phyloP scores from a whole-genome alignment of 345 rosid species.

The Eutrema yunnanense region DNA sequence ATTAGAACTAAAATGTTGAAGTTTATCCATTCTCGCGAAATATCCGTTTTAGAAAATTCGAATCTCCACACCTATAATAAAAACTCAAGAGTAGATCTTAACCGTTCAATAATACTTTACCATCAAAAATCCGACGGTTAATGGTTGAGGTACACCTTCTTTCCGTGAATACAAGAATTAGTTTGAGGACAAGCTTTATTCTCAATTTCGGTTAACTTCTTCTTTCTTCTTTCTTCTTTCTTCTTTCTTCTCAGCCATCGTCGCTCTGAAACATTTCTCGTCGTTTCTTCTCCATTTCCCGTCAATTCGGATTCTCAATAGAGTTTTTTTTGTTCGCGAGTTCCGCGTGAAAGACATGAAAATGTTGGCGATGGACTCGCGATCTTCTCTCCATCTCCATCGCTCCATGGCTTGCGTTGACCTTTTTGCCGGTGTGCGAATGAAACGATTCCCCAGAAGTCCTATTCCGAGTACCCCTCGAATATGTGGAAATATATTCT shows the following conservation, averaged over 20 bases:
- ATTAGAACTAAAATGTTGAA: background rate
- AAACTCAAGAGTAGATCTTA: background rate
- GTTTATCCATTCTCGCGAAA: constrained; percentile 16
- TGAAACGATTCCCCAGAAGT: constrained; percentile 35
- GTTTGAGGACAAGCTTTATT: background rate
- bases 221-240: background rate
- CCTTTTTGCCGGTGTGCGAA: constrained; percentile 42
- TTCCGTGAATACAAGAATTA: background rate
- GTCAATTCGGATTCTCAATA: background rate
- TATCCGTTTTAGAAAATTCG: constrained; percentile 1
- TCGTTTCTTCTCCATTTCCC: constrained; percentile 18
- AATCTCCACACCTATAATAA: constrained; percentile 16
- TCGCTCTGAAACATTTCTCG: constrained; percentile 18
- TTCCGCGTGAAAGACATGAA: constrained; percentile 36
- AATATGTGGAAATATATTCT: constrained; percentile 37
- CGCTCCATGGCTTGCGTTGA: constrained; percentile 40
- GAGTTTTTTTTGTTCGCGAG: background rate
- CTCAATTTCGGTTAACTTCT: constrained; percentile 15
- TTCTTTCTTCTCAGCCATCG: background rate
- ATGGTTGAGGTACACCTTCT: background rate
- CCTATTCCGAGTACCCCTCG: constrained; percentile 49
- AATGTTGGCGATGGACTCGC: constrained; percentile 51
- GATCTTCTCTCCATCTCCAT: constrained; percentile 33
- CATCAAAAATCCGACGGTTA: constrained; percentile 12
- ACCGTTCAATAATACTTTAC: background rate